phyloP scores from a whole-genome alignment of 805 yeast species.

The Suhomyces vadensis region DNA sequence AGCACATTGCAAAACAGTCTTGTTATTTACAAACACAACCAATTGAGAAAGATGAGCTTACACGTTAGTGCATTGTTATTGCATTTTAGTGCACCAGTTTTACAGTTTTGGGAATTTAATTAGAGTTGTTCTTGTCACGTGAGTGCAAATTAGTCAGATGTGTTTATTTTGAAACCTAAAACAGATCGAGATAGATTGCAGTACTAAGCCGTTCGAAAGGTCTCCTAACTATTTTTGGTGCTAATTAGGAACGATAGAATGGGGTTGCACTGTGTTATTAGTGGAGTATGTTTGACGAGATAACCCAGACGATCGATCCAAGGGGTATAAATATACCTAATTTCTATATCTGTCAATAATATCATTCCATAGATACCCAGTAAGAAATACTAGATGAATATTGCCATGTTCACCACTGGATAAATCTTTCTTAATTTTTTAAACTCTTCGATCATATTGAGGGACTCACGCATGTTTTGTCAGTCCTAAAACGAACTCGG shows the following conservation, averaged over 20 bases:
- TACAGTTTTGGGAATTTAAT: background rate
- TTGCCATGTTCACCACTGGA: too few species aligned
- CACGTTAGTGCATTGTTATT: background rate
- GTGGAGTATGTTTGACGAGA: background rate
- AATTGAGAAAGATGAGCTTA: slow-evolving; percentile 6
- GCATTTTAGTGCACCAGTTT: background rate
- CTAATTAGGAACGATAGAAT: background rate
- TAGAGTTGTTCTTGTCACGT: background rate
- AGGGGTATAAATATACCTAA: background rate
- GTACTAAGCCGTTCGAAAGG: background rate
- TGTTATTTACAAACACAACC: slow-evolving; percentile 11
- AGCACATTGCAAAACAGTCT: slow-evolving; percentile 13
- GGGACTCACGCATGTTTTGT: too few species aligned
- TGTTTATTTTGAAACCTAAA: slow-evolving; percentile 1
- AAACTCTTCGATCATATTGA: too few species aligned
- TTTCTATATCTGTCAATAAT: too few species aligned
- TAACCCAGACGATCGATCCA: background rate
- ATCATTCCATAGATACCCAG: too few species aligned
- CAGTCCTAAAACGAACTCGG: too few species aligned
- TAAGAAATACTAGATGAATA: too few species aligned
- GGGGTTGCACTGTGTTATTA: background rate
- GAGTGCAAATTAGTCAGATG: background rate
- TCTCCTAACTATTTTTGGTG: background rate
- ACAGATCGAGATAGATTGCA: slow-evolving; percentile 1
- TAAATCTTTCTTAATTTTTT: too few species aligned